phyloP scores from a whole-genome alignment of 352 stramenopile genomes.

The Pythium apleroticum region DNA sequence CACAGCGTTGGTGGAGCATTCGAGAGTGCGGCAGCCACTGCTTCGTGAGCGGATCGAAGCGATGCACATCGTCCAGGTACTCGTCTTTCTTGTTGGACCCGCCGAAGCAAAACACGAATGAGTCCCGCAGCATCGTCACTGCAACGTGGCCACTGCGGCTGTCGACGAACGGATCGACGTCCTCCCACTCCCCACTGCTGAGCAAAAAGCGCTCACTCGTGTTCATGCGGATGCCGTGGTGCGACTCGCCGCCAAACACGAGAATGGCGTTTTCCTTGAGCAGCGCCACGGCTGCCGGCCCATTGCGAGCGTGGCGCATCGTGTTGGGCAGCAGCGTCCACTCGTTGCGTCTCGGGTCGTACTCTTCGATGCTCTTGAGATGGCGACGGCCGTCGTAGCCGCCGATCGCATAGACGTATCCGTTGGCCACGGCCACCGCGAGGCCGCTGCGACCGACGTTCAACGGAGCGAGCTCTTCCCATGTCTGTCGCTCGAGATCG shows the following conservation, averaged over 20 bases:
- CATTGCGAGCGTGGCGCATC: conserved; percentile 69
- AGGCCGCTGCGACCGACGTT: conserved; percentile 57
- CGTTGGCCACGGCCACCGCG: conserved; percentile 46
- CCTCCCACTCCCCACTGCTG: conserved; percentile 39
- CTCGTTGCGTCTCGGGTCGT: conserved; percentile 43
- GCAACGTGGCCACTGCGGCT: conserved; percentile 66
- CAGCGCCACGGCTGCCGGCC: conserved; percentile 51
- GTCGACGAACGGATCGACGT: conserved; percentile 57
- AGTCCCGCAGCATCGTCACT: conserved; percentile 56
- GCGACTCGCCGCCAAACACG: conserved; percentile 68
- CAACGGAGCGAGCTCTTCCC: conserved; percentile 55
- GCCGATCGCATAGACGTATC: conserved; percentile 59
- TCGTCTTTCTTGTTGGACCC: conserved; percentile 82
- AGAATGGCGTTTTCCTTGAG: conserved; percentile 50
- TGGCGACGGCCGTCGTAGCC: conserved; percentile 69
- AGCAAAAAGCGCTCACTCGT: conserved; percentile 59
- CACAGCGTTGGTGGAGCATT: conserved; percentile 62
- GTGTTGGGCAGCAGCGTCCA: conserved; percentile 39
- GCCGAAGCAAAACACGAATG: conserved; percentile 68
- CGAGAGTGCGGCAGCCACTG: conserved; percentile 59
- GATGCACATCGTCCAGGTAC: conserved; percentile 65
- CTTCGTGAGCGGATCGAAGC: conserved; percentile 63
- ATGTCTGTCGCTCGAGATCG: conserved; percentile 39
- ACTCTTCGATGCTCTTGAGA: conserved; percentile 66
- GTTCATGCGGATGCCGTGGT: conserved; percentile 62